Evolutionary conservation across 2,329 filamentous ascomycete genomes (phyloP), one percentile per base, ranked within the genome.

Genomic region (Colletotrichum lentis): DNA sequence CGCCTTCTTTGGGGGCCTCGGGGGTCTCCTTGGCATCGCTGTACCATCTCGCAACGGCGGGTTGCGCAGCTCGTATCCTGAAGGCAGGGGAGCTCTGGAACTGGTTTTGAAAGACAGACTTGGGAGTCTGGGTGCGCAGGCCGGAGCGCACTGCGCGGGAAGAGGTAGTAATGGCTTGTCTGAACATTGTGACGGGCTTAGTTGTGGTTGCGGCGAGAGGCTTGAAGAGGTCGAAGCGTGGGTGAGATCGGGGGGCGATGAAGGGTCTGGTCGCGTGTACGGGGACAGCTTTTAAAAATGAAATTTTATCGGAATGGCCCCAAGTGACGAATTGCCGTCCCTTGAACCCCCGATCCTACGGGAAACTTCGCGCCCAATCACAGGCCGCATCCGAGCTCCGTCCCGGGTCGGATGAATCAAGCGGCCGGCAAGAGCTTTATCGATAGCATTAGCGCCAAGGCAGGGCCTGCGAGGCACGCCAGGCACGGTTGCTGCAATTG

Each of bases 131-230:
- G 49, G 77, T 73, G 62, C 80, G 75, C 62, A 80, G 75, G 69
- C 76, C 76, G 64, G 80, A 78, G 77, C 82, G 79, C 70, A 83
- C 76, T 47, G 80, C 80, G 75, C 82, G 78, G 65, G 82, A 81
- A 44, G 83, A 79, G 69, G 78, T 72, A 62, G 80, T 76, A 58
- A 84, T 67, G 62, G 78, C 77, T 74, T 84, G 81, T 73, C 82
- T 81, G 71, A 85, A 77, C 83, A 85, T 85, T 71, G 53, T 77
- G 72, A 37, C 24, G 44, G 10, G 31, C 31, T 39, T 65, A 3
- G 6, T 39, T 37, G 44, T 47, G 39, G 31, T 37, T 60, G 49
- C 39, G 41, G 57, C 43, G 44, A 50, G 20, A 39, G 27, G 44
- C 35, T 49, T 52, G 35, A 50, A 24, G 37, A 35, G 50, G 43